Conservation (phyloP, 495 filamentous ascomycete species). For the Podospora appendiculata region DNA sequence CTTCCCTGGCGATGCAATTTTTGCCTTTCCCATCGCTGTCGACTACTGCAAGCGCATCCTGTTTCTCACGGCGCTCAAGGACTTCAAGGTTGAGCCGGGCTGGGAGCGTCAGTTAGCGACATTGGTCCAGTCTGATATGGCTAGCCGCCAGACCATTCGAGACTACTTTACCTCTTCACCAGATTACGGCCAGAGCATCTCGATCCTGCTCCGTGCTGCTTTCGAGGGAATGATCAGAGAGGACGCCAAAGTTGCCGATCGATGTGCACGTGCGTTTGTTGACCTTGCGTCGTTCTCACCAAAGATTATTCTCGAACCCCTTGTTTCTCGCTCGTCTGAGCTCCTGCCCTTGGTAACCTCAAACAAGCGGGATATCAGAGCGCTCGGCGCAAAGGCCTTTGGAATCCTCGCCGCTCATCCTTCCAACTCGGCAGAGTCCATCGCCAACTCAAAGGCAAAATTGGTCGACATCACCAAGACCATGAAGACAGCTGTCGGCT, state of each 20-base stretch:
- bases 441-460: constrained; percentile 2
- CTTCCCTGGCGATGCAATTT: constrained; percentile 35
- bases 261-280: constrained; percentile 54
- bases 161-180: constrained; percentile 27
- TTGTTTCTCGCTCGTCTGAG: constrained; percentile 41
- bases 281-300: constrained; percentile 61
- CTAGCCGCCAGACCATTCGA: constrained; percentile 50
- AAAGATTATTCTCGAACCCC: constrained; percentile 34
- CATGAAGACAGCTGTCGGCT: constrained; percentile 21
- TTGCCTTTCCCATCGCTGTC: constrained; percentile 56
- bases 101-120: constrained; percentile 79
- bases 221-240: constrained; percentile 52
- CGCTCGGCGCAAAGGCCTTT: constrained; percentile 58
- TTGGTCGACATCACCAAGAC: constrained; percentile 12
- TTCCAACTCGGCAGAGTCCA: constrained; percentile 22
- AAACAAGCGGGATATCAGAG: constrained; percentile 58
- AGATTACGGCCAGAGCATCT: constrained; percentile 22
- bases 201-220: constrained; percentile 41
- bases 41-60: constrained; percentile 67
- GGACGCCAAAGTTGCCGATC: constrained; percentile 38
- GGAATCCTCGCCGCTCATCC: constrained; percentile 72
- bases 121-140: constrained; percentile 55
- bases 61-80: constrained; percentile 58
- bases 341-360: constrained; percentile 55
- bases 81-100: constrained; percentile 62